These are phyloP conservation scores for Jaenimonas drosophilae DNA, from an alignment of 208 protist species.

Conservation along the genomic window DNA sequence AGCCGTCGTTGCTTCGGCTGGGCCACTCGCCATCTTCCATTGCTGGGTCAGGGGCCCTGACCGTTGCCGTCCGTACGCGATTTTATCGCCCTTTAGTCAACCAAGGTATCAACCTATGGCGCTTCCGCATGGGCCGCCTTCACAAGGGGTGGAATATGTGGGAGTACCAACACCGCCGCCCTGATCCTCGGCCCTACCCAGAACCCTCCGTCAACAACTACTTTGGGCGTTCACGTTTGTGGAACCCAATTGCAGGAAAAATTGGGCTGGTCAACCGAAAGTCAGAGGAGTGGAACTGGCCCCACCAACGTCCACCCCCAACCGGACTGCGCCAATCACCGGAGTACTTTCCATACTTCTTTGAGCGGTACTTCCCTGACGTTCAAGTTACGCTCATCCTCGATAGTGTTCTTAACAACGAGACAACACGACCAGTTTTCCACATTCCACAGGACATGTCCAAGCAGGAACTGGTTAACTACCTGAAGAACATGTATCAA, in stretches of 20 bases:
- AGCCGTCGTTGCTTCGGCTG: neutral
- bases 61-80: slow-evolving; percentile 20
- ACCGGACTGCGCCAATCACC: slow-evolving; percentile 66
- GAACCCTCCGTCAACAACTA: slow-evolving; percentile 84
- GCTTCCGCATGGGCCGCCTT: slow-evolving; percentile 63
- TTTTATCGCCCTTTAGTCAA: slow-evolving; percentile 81
- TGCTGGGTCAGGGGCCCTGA: slow-evolving; percentile 3
- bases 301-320: slow-evolving; percentile 55
- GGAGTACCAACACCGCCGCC: slow-evolving; percentile 55
- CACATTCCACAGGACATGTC: slow-evolving; percentile 82
- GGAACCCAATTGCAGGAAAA: slow-evolving; percentile 81
- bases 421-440: slow-evolving; percentile 71
- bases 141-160: slow-evolving; percentile 67
- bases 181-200: slow-evolving; percentile 78
- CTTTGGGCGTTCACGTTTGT: slow-evolving; percentile 68
- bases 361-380: slow-evolving; percentile 74
- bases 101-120: slow-evolving; percentile 78
- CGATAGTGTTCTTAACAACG: slow-evolving; percentile 84
- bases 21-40: neutral
- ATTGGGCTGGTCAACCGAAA: slow-evolving; percentile 73
- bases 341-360: slow-evolving; percentile 76
- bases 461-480: slow-evolving; percentile 74
- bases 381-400: slow-evolving; percentile 68
- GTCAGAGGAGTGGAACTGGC: slow-evolving; percentile 73
- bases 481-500: slow-evolving; percentile 77